Conservation (phyloP, 2,329 filamentous ascomycete genomes). For the Chaetothyriales sp. region DNA sequence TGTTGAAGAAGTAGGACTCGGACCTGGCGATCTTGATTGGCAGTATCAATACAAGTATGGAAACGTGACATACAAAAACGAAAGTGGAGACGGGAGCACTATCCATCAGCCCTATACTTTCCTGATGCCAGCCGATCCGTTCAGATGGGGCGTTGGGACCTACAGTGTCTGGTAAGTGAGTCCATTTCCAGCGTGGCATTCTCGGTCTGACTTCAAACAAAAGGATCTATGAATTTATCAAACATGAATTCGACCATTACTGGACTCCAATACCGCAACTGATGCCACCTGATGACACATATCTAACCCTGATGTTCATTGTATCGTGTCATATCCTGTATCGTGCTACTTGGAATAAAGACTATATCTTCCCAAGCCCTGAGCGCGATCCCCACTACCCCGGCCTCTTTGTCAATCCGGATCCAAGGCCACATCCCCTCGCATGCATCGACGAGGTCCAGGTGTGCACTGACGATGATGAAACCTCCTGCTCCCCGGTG, state of each 20-base stretch:
- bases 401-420: not conserved
- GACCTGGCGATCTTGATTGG: not conserved
- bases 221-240: not conserved
- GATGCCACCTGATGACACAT: not conserved
- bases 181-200: not conserved
- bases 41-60: constrained; percentile 1
- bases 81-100: not conserved
- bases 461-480: constrained; percentile 1
- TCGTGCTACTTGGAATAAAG: not conserved
- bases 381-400: not conserved
- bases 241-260: not conserved
- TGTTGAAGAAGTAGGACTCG: not conserved
- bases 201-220: too few species aligned
- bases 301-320: constrained; percentile 6
- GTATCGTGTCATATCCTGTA: constrained; percentile 4
- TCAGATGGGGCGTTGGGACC: not conserved
- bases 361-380: constrained; percentile 3
- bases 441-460: constrained; percentile 5
- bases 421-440: constrained; percentile 1
- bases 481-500: not conserved
- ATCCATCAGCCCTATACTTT: not conserved
- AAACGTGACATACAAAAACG: not conserved
- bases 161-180: constrained; percentile 3
- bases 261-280: not conserved
- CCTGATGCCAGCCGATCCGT: not conserved